Evolutionary conservation across 2,329 filamentous ascomycete genomes (phyloP).

Genomic region (Pseudogymnoascus sp.): DNA sequence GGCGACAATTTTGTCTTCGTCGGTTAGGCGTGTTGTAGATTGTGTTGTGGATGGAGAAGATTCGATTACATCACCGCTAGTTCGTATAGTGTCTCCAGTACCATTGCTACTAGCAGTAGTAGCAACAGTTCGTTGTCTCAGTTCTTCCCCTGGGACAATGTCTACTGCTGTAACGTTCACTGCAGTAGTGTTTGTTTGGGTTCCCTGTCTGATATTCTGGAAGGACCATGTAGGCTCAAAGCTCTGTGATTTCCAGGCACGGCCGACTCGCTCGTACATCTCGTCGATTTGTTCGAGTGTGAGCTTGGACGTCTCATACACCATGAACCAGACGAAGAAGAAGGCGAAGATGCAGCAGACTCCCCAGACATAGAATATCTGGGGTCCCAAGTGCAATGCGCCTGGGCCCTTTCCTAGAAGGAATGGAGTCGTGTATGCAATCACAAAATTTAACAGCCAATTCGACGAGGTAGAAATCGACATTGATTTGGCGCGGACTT

Average conservation of each 20-base stretch:
- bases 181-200: slow-evolving; percentile 15
- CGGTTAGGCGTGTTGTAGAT: slow-evolving; percentile 24
- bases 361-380: slow-evolving; percentile 77
- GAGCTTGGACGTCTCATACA: slow-evolving; percentile 70
- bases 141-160: slow-evolving; percentile 17
- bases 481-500: slow-evolving; percentile 66
- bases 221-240: slow-evolving; percentile 65
- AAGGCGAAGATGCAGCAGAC: slow-evolving; percentile 63
- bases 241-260: slow-evolving; percentile 60
- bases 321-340: slow-evolving; percentile 65
- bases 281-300: slow-evolving; percentile 72
- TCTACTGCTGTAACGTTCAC: slow-evolving; percentile 23
- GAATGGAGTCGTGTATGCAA: slow-evolving; percentile 73
- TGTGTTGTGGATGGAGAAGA: slow-evolving; percentile 30
- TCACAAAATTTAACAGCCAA: slow-evolving; percentile 72
- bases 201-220: slow-evolving; percentile 53
- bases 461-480: slow-evolving; percentile 69
- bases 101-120: slow-evolving; percentile 17
- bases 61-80: slow-evolving; percentile 18
- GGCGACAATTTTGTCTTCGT: slow-evolving; percentile 46
- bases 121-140: slow-evolving; percentile 20
- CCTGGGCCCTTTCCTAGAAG: slow-evolving; percentile 61
- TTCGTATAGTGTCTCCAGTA: slow-evolving; percentile 12
- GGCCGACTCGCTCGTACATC: slow-evolving; percentile 62
- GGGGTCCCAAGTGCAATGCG: slow-evolving; percentile 60